Conservation (phyloP, 371 early-diverging fungal genomes). For the Mucor velutinosus region DNA sequence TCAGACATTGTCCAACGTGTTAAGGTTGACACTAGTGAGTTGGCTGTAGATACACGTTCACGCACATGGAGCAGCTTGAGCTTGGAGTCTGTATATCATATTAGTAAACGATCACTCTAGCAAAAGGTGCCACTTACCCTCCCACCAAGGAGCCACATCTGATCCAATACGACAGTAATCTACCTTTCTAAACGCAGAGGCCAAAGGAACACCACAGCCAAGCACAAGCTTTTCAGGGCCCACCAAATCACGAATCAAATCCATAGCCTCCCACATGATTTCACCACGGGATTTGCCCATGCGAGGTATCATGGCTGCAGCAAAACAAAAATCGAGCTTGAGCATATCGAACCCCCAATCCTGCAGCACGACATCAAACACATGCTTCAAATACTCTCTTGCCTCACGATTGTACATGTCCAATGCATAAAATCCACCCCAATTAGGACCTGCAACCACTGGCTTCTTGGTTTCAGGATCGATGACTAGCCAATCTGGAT, state of each 20-base stretch:
- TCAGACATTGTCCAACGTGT: conserved; percentile 58
- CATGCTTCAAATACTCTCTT: conserved; percentile 47
- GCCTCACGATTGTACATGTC: conserved; percentile 56
- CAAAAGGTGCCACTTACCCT: conserved; percentile 28
- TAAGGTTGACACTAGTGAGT: conserved; percentile 59
- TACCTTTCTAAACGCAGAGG: conserved; percentile 50
- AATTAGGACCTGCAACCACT: conserved; percentile 48
- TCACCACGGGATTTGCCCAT: conserved; percentile 59
- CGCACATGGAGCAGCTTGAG: conserved; percentile 59
- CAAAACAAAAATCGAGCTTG: conserved; percentile 64
- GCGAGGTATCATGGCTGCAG: conserved; percentile 60
- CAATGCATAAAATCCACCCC: conserved; percentile 58
- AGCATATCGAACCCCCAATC: conserved; percentile 65
- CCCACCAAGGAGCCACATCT: conserved; percentile 64
- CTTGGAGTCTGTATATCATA: conserved; percentile 36
- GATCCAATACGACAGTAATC: conserved; percentile 67
- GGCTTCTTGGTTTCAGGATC: conserved; percentile 38
- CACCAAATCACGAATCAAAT: conserved; percentile 50
- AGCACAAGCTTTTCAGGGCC: conserved; percentile 55
- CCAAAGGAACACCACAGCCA: conserved; percentile 65
- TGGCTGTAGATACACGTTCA: conserved; percentile 60
- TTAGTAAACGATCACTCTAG: background rate
- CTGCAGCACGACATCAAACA: conserved; percentile 51
- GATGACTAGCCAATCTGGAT: conserved; percentile 58
- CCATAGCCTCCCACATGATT: conserved; percentile 66